Evolutionary conservation across 306 rosid species (phyloP).

Genomic region (Phaseolus lunatus): DNA sequence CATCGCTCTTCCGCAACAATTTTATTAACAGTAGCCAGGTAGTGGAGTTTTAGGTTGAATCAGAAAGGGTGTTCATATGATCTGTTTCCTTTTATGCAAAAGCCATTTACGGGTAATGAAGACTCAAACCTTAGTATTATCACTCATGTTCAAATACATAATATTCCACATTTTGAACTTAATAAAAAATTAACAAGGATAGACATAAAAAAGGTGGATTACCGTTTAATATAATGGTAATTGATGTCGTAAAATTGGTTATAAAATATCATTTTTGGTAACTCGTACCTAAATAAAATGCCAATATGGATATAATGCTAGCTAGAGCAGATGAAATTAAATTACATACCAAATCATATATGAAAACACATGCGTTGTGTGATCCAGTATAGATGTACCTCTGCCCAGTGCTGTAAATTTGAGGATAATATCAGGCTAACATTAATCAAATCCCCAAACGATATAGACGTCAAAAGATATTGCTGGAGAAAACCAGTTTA

Average conservation of each 20-base stretch:
- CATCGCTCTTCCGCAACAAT: not conserved
- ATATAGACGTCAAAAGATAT: not conserved
- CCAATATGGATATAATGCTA: conserved; percentile 1
- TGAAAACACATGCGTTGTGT: conserved; percentile 75
- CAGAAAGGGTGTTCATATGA: conserved; percentile 1
- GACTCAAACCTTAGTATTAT: not conserved
- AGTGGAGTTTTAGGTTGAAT: not conserved
- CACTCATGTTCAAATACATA: not conserved
- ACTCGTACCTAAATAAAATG: not conserved
- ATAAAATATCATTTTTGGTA: not conserved
- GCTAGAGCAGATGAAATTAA: conserved; percentile 13
- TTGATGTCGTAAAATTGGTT: not conserved
- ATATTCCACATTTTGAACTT: not conserved
- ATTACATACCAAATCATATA: conserved; percentile 87
- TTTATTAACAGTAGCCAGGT: not conserved
- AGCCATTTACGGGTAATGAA: conserved; percentile 1
- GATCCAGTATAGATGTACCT: conserved; percentile 98
- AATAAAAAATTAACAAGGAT: not conserved
- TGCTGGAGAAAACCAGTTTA: not conserved
- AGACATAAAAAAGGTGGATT: conserved; percentile 29
- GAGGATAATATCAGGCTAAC: conserved; percentile 23
- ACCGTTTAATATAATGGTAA: not conserved
- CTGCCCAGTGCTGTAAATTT: conserved; percentile 91
- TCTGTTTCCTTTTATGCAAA: conserved; percentile 19
- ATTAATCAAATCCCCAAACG: conserved; percentile 32